Base-by-base conservation (phyloP, 768 basidiomycete genomes). In the Boletus fagicola region DNA sequence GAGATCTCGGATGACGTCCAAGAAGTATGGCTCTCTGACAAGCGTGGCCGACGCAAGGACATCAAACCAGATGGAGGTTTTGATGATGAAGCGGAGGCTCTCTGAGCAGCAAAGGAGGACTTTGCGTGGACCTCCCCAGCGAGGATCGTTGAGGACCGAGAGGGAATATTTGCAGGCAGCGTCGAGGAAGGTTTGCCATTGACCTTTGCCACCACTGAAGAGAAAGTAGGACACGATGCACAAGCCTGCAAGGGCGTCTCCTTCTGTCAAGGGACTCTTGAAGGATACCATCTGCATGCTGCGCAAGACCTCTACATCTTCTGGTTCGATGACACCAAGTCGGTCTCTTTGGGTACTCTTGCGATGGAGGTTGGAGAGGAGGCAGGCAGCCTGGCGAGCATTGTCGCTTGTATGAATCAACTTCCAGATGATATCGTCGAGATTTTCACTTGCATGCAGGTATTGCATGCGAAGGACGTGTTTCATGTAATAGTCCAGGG, bases 41-140 rank as follows among this genome's bases (percentile, higher is more conserved):
- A 81, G 84, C n/a, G 90, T 89, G 50, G 87, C 80, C 1, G 86
- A 83, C 8, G 88, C 90, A 51, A 92, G 78, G 36, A 92, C 88
- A 68, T 93, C 91, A 69, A 92, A 91, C 91, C 91, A 93, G 54
- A 92, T 84, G 16, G 88, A 84, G 28, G 90, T 87, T 71, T 90
- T 90, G 73, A 92, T 79, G 67, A 92, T 85, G 72, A 92, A 92
- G 38, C 74, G 81, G 69, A 75, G 79, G 73, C 76, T 83, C 77
- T 76, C 79, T 22, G 67, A 61, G 62, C 80, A 83, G 16, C 59
- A 54, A 35, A 75, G 56, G 13, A 89, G 76, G 8, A 79, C 78
- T 48, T 77, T 75, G 52, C 74, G 72, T 10, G 80, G 77, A 26
- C 77, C 76, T 33, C 64, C 63, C 62, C 65, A 78, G 5, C 56